These are phyloP conservation scores for Infundibulicybe gibba DNA, from an alignment of 768 basidiomycete genomes.

Conservation along the genomic window DNA sequence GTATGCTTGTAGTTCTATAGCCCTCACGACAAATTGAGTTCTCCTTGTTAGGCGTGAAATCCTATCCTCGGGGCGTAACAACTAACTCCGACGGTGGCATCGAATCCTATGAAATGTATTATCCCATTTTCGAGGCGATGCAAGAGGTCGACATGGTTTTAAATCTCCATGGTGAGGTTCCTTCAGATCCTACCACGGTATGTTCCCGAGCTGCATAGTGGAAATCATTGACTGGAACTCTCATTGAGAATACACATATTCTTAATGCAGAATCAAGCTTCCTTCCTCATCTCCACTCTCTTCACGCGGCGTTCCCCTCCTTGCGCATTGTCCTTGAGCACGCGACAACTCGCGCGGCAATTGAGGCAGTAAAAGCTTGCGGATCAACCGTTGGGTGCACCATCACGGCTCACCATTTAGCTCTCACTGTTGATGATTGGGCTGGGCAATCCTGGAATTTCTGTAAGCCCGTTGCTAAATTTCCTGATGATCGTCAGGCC, in stretches of 20 bases:
- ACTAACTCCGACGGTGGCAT: constrained; percentile 97
- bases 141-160: constrained; percentile 91
- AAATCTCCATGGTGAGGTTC: constrained; percentile 96
- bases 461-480: constrained; percentile 98
- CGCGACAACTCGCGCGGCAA: constrained; percentile 88
- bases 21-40: not conserved
- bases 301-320: constrained; percentile 81
- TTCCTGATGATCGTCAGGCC: constrained; percentile 85
- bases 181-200: constrained; percentile 69
- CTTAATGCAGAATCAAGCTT: constrained; percentile 92
- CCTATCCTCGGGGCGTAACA: constrained; percentile 95
- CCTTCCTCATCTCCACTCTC: constrained; percentile 78
- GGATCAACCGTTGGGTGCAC: constrained; percentile 89
- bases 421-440: constrained; percentile 93
- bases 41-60: constrained; percentile 68
- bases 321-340: constrained; percentile 97
- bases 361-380: constrained; percentile 78
- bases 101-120: constrained; percentile 92
- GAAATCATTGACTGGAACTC: constrained; percentile 1
- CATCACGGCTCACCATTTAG: constrained; percentile 96
- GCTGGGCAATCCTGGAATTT: constrained; percentile 94
- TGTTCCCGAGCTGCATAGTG: constrained; percentile 19
- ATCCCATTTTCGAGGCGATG: constrained; percentile 92
- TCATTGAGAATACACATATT: constrained; percentile 75
- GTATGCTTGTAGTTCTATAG: constrained; percentile 17